Evolutionary conservation across 106 monocot species (phyloP).

Genomic region (Agapanthus africanus): DNA sequence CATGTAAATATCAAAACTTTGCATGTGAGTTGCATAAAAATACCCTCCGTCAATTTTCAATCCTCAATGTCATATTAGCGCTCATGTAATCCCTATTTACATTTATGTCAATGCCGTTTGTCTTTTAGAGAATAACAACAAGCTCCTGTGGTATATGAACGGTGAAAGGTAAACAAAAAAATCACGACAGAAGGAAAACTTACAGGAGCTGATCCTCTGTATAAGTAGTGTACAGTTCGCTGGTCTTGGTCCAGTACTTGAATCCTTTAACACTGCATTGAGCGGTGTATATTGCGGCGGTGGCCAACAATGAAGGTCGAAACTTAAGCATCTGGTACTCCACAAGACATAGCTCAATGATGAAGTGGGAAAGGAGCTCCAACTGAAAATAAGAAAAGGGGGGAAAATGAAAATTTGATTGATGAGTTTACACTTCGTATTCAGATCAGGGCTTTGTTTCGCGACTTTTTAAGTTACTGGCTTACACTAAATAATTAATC

Average conservation of each 20-base stretch:
- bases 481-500: no score
- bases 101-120: not conserved
- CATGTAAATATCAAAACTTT: not conserved
- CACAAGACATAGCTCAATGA: slow-evolving; percentile 54
- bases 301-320: slow-evolving; percentile 60
- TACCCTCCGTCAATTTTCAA: no score
- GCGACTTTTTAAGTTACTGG: no score
- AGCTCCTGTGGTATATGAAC: no score
- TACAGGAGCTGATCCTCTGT: slow-evolving; percentile 66
- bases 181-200: slow-evolving; percentile 8
- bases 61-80: no score
- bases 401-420: not conserved
- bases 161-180: no score
- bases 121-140: not conserved
- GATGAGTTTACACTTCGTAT: not conserved
- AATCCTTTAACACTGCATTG: slow-evolving; percentile 50
- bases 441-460: no score
- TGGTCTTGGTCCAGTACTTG: slow-evolving; percentile 55
- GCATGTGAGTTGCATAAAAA: no score
- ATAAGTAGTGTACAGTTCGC: slow-evolving; percentile 59
- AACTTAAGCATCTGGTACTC: slow-evolving; percentile 76
- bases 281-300: slow-evolving; percentile 77
- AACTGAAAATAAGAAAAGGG: slow-evolving; percentile 32
- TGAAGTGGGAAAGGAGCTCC: slow-evolving; percentile 48
- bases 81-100: not conserved